Conservation (phyloP, 2,329 filamentous ascomycete species). For the Zarea fungicola region DNA sequence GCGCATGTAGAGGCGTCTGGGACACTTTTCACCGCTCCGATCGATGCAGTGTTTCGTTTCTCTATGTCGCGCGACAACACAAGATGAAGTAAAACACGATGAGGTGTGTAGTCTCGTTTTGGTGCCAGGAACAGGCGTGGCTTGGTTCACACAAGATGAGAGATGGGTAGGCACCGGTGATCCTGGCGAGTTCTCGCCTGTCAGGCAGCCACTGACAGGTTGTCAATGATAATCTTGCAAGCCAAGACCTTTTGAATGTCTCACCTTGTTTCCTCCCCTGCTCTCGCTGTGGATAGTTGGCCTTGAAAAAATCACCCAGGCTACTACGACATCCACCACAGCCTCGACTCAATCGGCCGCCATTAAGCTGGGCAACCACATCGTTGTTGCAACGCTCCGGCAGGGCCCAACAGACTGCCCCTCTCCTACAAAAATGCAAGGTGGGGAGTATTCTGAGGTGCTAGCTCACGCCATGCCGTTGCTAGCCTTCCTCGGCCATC, state of each 20-base stretch:
- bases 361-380: too few relatives aligned
- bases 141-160: not conserved
- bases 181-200: not conserved
- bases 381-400: too few relatives aligned
- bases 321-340: too few relatives aligned
- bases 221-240: not conserved
- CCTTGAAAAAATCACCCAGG: too few relatives aligned
- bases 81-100: slow-evolving; percentile 13
- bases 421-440: not conserved
- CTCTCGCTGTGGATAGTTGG: too few relatives aligned
- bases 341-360: too few relatives aligned
- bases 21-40: slow-evolving; percentile 8
- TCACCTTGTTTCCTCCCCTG: slow-evolving; percentile 3
- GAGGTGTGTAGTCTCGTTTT: slow-evolving; percentile 2
- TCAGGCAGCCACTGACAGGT: not conserved
- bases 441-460: not conserved
- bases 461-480: slow-evolving; percentile 3
- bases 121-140: slow-evolving; percentile 8
- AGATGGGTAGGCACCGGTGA: not conserved
- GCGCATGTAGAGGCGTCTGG: not conserved
- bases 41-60: slow-evolving; percentile 11
- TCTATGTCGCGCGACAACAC: slow-evolving; percentile 6
- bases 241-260: not conserved
- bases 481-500: not conserved
- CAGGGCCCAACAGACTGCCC: too few relatives aligned